Evolutionary conservation across 495 filamentous ascomycete genomes (phyloP), one percentile per base, ranked within the genome.

Genomic region (Pyrenula massariospora): DNA sequence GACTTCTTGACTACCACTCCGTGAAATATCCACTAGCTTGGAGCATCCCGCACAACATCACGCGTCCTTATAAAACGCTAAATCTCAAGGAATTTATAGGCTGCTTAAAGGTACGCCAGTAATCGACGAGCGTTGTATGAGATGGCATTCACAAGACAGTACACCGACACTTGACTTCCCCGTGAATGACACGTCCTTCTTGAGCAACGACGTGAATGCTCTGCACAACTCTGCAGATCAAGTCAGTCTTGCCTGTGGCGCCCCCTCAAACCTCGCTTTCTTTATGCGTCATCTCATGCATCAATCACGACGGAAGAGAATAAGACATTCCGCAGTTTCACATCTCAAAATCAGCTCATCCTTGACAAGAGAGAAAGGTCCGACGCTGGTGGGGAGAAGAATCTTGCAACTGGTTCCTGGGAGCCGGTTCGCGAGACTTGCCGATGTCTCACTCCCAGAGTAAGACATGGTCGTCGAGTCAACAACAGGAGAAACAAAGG

Each of bases 401-500:
- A 8, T 42, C 31, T 15, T 42, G 5, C 8, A 15, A 42, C 8
- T 15, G 31, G 31, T 42, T 5, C 5, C 31, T 42, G 5, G 31
- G 15, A 15, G 15, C 15, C 31, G 31, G 31, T 15, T 42, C 8
- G 8, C 31, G 15, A 8, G 8, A 15, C 31, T 42, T 42, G 31
- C 31, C 5, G 31, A 42, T 42, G 31, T 42, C 24, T 12, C 24
- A 48, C 19, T 8, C 24, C 31, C 1, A 55, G 8, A 68, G 65
- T 3, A 58, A 42, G 25, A 67, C 63, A 49, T 70, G 68, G 68
- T 51, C 54, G 15, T 62, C 58, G 49, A 24, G 54, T 1, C 25
- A 55, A 12, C 48, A 57, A 1, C 55, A 49, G 23, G 61, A 62
- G 49, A 48, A 60, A 47, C 64, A 65, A 49, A 58, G 36, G 24